Percentiles rank a stretch among this genome's conserved stretches.
These are phyloP conservation scores for Zychaea mexicana DNA, from an alignment of 371 early-diverging fungal species.

Conservation along the genomic window DNA sequence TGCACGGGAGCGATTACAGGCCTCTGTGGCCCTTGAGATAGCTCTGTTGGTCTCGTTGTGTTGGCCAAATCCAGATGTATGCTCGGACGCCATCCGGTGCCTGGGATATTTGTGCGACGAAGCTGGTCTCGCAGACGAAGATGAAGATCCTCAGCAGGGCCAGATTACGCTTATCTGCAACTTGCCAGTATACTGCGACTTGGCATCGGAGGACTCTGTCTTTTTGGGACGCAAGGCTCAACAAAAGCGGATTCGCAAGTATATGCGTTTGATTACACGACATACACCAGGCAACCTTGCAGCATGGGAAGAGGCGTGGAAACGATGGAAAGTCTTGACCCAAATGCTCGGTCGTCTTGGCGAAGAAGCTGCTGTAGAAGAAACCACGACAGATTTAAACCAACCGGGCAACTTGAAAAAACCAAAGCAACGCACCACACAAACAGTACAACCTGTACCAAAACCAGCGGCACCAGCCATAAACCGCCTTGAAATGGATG, in stretches of 20 bases:
- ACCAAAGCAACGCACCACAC: neutral
- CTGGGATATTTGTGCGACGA: conserved; percentile 65
- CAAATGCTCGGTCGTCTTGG: conserved; percentile 41
- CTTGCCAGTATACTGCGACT: conserved; percentile 66
- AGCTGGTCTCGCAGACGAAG: conserved; percentile 57
- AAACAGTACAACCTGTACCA: neutral
- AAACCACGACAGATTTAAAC: neutral
- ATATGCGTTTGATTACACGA: conserved; percentile 64
- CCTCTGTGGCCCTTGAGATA: conserved; percentile 76
- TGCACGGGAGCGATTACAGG: conserved; percentile 67
- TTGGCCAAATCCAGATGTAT: conserved; percentile 72
- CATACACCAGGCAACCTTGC: conserved; percentile 79
- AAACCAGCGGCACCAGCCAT: conserved; percentile 9
- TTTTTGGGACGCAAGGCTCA: conserved; percentile 73
- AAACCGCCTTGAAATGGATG: conserved; percentile 33
- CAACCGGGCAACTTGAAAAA: neutral
- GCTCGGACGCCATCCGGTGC: conserved; percentile 59
- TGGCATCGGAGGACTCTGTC: conserved; percentile 57
- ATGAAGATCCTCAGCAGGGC: conserved; percentile 50
- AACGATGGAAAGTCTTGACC: conserved; percentile 70
- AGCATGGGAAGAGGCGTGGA: conserved; percentile 86
- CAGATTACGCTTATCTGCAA: conserved; percentile 68
- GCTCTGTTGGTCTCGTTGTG: conserved; percentile 75
- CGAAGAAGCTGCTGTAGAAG: conserved; percentile 39
- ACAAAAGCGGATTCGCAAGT: conserved; percentile 76